Evolutionary conservation across 352 stramenopile genomes (phyloP), one percentile per base, ranked within the genome.

Genomic region (Elongisporangium undulatum): DNA sequence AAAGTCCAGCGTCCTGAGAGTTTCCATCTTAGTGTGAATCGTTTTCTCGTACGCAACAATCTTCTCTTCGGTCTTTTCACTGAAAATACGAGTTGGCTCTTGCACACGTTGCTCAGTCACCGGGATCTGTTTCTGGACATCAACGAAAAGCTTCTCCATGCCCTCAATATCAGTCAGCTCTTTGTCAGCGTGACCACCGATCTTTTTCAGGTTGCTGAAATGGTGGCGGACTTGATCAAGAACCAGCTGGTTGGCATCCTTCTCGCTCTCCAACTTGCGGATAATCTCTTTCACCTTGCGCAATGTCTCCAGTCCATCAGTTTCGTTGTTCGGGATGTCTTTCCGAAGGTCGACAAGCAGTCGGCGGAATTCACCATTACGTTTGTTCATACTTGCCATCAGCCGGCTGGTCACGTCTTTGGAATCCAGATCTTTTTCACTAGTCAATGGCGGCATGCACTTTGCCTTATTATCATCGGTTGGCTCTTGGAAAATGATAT

Each of bases 31-130:
- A 56, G 86, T 80, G 1, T 85, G 69, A 29, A 99, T 87, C 48
- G 82, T 85, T 58, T 90, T 89, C 62, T 98, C 89, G 68, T 99
- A 99, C 13, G 71, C 75, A 39, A 95, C 67, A 53, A 99, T 95
- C 58, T 97, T 94, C 51, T 96, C 93, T 61, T 98, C 79, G 0
- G 93, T 98, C 70, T 98, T 95, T 50, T 94, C 84, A 17, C 83
- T 89, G 54, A 94, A 94, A n/a, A 91, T 66, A n/a, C 83, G 82
- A 12, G 83, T 93, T 16, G 84, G 86, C 26, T 91, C 82, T 55
- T 90, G 81, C 5, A 79, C 76, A 17, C 83, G 79, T 48, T 92
- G 79, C 53, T 95, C 81, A 0, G 86, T 94, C 5, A 77, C 58
- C 17, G 86, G 86, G 19, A 94, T 71, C 61, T 94, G 86, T 56